Evolutionary conservation across 257 asterid genomes (phyloP).

Genomic region (Rubia yunnanensis): DNA sequence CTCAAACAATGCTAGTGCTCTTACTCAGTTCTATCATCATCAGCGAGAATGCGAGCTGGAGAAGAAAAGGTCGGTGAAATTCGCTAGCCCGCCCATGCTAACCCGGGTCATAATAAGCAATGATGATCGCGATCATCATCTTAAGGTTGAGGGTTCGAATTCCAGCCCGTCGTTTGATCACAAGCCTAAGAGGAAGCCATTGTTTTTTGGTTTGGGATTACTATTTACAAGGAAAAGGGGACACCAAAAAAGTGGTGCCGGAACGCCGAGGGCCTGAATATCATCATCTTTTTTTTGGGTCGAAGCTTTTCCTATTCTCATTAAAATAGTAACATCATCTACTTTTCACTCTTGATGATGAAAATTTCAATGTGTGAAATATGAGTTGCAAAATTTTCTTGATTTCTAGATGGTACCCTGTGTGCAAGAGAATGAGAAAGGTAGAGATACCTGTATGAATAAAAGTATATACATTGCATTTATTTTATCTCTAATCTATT

Average conservation of each 20-base stretch:
- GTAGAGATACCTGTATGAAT: background rate
- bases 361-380: background rate
- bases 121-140: conserved; percentile 10
- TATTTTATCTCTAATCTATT: too few relatives aligned
- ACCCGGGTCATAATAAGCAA: conserved; percentile 31
- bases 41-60: conserved; percentile 13
- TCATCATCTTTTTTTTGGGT: too few relatives aligned
- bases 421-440: background rate
- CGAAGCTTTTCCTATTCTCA: too few relatives aligned
- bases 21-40: background rate
- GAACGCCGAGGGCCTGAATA: conserved; percentile 6
- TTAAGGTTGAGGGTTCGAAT: conserved; percentile 1
- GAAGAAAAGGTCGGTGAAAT: conserved; percentile 69
- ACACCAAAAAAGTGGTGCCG: conserved; percentile 9
- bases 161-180: conserved; percentile 17
- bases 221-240: conserved; percentile 41
- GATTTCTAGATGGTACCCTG: background rate
- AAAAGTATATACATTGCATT: background rate
- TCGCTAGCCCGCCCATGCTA: conserved; percentile 61
- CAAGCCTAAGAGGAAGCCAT: conserved; percentile 48
- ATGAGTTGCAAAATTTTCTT: background rate
- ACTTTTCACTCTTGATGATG: background rate
- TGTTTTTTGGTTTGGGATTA: conserved; percentile 49
- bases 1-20: conserved; percentile 4
- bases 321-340: too few relatives aligned